These are phyloP conservation scores for Yamadazyma blattariae DNA, from an alignment of 1,139 yeast species.

Conservation along the genomic window DNA sequence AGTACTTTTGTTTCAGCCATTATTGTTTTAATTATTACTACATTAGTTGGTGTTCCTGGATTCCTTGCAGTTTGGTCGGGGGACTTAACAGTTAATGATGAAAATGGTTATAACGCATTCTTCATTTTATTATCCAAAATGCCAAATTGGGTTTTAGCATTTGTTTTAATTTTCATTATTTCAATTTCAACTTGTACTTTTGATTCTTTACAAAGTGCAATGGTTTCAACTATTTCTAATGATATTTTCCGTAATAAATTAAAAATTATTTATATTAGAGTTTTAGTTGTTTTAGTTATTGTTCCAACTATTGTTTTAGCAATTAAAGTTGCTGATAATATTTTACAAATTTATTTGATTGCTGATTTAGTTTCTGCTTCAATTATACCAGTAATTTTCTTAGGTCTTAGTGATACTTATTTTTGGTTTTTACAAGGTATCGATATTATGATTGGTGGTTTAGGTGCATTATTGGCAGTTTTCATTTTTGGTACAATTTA, in stretches of 20 bases:
- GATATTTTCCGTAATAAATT: conserved; percentile 84
- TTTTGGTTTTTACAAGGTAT: conserved; percentile 74
- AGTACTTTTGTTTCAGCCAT: conserved; percentile 76
- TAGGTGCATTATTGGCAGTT: conserved; percentile 77
- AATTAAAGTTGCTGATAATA: conserved; percentile 72
- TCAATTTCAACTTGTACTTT: conserved; percentile 82
- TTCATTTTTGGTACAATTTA: conserved; percentile 83
- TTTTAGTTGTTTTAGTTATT: conserved; percentile 71
- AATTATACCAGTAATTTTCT: conserved; percentile 78
- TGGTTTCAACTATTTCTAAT: conserved; percentile 85
- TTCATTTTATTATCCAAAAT: conserved; percentile 65
- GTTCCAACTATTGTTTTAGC: conserved; percentile 86
- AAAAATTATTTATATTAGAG: conserved; percentile 62
- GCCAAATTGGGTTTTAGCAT: conserved; percentile 88
- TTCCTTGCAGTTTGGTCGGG: conserved; percentile 91
- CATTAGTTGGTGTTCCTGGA: conserved; percentile 80
- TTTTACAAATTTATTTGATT: conserved; percentile 82
- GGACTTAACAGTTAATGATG: conserved; percentile 57
- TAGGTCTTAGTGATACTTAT: conserved; percentile 63
- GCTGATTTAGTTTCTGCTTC: conserved; percentile 89
- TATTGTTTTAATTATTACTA: conserved; percentile 59
- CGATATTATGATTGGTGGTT: conserved; percentile 80
- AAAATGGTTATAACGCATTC: conserved; percentile 62
- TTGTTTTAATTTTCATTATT: conserved; percentile 72
- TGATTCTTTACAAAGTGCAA: conserved; percentile 86